A percentile compares a stretch with the other conserved stretches of the same genome.
phyloP scores from a whole-genome alignment of 768 basidiomycete genomes.

The Collybiopsis luxurians region DNA sequence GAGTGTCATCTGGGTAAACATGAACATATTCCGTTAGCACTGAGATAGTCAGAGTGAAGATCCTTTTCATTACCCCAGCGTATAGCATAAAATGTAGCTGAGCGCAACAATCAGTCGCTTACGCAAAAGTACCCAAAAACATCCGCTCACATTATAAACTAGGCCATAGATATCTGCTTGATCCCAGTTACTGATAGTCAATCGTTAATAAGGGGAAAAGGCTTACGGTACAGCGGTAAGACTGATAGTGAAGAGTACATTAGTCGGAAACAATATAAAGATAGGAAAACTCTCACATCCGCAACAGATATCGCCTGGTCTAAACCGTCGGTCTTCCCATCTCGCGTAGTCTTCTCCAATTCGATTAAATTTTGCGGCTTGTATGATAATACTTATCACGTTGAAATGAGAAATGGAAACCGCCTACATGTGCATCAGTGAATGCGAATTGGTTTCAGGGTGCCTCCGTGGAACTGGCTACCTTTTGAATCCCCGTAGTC shows the following conservation, averaged over 20 bases:
- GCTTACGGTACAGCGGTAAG: constrained; percentile 21
- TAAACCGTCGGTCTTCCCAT: constrained; percentile 35
- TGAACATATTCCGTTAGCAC: too few relatives aligned
- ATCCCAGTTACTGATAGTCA: background rate
- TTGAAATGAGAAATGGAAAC: constrained; percentile 48
- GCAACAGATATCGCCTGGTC: constrained; percentile 40
- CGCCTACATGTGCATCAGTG: constrained; percentile 26
- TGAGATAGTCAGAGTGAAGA: background rate
- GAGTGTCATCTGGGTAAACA: constrained; percentile 24
- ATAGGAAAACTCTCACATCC: constrained; percentile 30
- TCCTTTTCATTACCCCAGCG: constrained; percentile 5
- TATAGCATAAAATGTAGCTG: constrained; percentile 14
- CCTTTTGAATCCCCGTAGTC: constrained; percentile 51
- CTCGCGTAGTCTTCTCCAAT: constrained; percentile 26
- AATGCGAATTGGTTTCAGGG: background rate
- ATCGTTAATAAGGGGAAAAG: background rate
- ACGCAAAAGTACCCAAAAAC: background rate
- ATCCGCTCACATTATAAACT: constrained; percentile 17
- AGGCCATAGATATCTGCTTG: constrained; percentile 20
- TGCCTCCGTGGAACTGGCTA: constrained; percentile 4
- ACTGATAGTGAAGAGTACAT: constrained; percentile 8
- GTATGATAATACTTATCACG: constrained; percentile 42
- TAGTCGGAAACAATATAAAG: constrained; percentile 1
- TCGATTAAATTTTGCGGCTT: constrained; percentile 33
- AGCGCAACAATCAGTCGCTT: background rate